These are phyloP conservation scores for Argentina anserina DNA, from an alignment of 306 rosid genomes.

Conservation along the genomic window DNA sequence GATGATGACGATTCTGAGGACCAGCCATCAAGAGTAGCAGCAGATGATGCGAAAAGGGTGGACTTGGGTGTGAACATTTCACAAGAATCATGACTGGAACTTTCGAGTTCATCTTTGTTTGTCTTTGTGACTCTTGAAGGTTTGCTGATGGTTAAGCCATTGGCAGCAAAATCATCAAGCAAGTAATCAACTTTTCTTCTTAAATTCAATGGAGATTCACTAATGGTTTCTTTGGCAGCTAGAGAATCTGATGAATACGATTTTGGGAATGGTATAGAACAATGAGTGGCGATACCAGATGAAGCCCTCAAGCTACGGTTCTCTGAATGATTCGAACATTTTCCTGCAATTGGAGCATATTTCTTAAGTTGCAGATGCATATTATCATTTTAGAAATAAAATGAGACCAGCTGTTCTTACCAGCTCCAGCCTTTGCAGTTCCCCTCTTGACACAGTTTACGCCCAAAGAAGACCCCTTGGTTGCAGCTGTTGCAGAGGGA, in stretches of 20 bases:
- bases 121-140: conserved; percentile 16
- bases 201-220: conserved; percentile 13
- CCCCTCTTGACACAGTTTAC: conserved; percentile 28
- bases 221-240: neutral
- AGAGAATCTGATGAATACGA: conserved; percentile 18
- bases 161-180: neutral
- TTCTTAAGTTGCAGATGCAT: neutral
- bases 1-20: conserved; percentile 22
- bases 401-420: no score
- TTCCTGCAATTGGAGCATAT: conserved; percentile 29
- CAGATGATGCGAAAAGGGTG: conserved; percentile 25
- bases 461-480: conserved; percentile 27
- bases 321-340: conserved; percentile 14
- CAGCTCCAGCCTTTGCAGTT: conserved; percentile 20
- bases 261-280: conserved; percentile 19
- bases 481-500: conserved; percentile 20
- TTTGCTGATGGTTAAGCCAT: conserved; percentile 5
- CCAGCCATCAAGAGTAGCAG: conserved; percentile 31
- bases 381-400: no score
- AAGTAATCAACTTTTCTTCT: conserved; percentile 7
- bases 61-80: conserved; percentile 24
- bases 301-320: conserved; percentile 23
- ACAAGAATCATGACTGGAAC: conserved; percentile 4
- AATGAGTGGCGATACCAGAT: neutral
- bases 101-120: conserved; percentile 14